Base-by-base conservation (phyloP, 352 stramenopile genomes). In the Globisporangium alternatum region DNA sequence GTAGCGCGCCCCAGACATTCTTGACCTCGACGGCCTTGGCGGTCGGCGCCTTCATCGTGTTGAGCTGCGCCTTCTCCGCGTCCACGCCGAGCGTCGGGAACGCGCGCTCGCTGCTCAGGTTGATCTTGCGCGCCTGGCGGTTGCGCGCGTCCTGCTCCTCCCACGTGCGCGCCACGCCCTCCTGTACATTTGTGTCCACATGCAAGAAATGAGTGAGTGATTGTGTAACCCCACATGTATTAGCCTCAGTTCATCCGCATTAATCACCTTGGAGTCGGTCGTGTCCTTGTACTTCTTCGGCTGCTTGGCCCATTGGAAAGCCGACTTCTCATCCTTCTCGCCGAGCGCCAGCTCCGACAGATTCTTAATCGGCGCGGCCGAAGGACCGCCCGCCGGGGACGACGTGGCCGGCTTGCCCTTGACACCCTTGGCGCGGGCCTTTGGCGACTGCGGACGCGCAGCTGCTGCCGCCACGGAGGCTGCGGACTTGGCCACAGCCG, bases 251-350 rank as follows among this genome's bases (percentile, higher is more conserved):
- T 9, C 47, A 21, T 21, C 30, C 45, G n/a, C n/a, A 30, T 51
- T 15, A 17, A 8, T 47, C 39, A 85, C 74, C 67, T 43, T 57
- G 51, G 77, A 72, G 9, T 83, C 79, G 43, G 69, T 62, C 51
- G 64, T 5, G 43, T 87, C 82, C 67, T 90, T 93, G 76, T 91
- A 91, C 71, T 93, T 93, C 62, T 93, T 93, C 28, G 80, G 84
- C 73, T 93, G 82, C 70, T 93, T 93, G 51, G 84, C 79, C 82
- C 84, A 93, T 64, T 90, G 81, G 67, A 91, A 93, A 4, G 76
- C 45, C 25, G 64, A 8, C 60, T 86, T 82, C 41, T 87, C 76
- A 30, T 80, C 61, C 70, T 89, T 89, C 48, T 70, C 71, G 60
- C 68, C 76, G 31, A 91, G 57, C 49, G 71, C 78, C 48, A 93